Conservation (phyloP, 148 eudicot species). For the Mesembryanthemum crystallinum region DNA sequence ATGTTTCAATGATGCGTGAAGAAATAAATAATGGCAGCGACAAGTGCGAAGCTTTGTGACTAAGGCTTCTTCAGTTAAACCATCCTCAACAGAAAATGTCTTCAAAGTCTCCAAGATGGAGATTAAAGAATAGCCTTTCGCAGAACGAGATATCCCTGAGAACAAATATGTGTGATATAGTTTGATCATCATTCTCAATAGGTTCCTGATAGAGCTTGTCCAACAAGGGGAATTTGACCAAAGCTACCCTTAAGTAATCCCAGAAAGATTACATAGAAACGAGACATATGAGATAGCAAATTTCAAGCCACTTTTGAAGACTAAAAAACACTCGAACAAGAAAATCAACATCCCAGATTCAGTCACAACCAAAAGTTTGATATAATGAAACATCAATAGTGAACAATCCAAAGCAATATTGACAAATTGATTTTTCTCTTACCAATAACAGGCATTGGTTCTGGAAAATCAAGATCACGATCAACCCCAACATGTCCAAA, state of each 20-base stretch:
- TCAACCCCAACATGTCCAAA: slow-evolving; percentile 92
- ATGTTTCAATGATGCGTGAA: slow-evolving; percentile 75
- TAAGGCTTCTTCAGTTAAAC: slow-evolving; percentile 93
- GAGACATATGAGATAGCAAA: neutral
- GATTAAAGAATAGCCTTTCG: slow-evolving; percentile 81
- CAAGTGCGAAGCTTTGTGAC: slow-evolving; percentile 96
- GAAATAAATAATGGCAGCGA: slow-evolving; percentile 81
- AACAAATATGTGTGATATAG: neutral
- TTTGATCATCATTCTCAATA: neutral
- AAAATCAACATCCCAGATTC: slow-evolving; percentile 4
- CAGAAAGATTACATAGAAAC: neutral
- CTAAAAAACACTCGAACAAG: neutral
- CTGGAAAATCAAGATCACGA: slow-evolving; percentile 95
- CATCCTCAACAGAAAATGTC: slow-evolving; percentile 86
- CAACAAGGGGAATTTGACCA: neutral
- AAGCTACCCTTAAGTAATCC: neutral
- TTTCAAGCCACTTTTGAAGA: neutral
- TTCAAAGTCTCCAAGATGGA: slow-evolving; percentile 92
- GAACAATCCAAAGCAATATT: slow-evolving; percentile 1
- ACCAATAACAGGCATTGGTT: slow-evolving; percentile 98
- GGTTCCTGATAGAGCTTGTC: neutral
- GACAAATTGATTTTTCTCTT: slow-evolving; percentile 27
- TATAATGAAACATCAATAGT: neutral
- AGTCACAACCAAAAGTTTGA: neutral
- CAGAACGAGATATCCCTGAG: slow-evolving; percentile 90